These are phyloP conservation scores for Leptodontidium sp. DNA, from an alignment of 2,329 filamentous ascomycete species.

Conservation along the genomic window DNA sequence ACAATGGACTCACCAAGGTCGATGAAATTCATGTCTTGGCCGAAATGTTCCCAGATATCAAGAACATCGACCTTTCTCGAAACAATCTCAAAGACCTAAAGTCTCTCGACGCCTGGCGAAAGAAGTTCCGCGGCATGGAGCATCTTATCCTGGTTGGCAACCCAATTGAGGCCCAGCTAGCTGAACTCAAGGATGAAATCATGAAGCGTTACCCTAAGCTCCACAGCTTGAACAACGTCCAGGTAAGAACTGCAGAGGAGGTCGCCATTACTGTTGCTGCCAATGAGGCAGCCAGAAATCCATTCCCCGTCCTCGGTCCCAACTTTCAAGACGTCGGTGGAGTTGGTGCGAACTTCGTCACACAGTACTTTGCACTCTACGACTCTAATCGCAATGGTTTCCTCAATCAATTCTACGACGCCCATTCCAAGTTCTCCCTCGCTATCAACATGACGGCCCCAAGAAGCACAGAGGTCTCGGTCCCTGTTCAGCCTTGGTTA, in stretches of 20 bases:
- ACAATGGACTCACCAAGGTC: slow-evolving; percentile 80
- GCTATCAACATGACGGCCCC: slow-evolving; percentile 72
- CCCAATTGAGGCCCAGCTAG: slow-evolving; percentile 68
- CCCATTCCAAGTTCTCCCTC: slow-evolving; percentile 77
- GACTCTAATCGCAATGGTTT: slow-evolving; percentile 75
- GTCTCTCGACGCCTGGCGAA: slow-evolving; percentile 77
- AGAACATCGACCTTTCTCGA: slow-evolving; percentile 87
- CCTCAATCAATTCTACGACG: slow-evolving; percentile 76
- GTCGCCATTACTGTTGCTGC: slow-evolving; percentile 64
- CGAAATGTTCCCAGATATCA: slow-evolving; percentile 82
- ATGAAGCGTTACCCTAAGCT: slow-evolving; percentile 85
- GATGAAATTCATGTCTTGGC: slow-evolving; percentile 77
- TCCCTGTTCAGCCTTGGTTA: slow-evolving; percentile 68
- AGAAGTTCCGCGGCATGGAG: slow-evolving; percentile 79
- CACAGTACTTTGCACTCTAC: slow-evolving; percentile 76
- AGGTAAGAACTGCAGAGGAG: slow-evolving; percentile 77
- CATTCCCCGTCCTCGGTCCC: slow-evolving; percentile 67
- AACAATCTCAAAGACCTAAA: slow-evolving; percentile 78
- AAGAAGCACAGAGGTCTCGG: slow-evolving; percentile 53
- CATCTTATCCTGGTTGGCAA: slow-evolving; percentile 83
- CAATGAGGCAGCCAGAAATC: slow-evolving; percentile 58
- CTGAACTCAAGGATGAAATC: slow-evolving; percentile 75
- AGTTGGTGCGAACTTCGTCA: slow-evolving; percentile 79
- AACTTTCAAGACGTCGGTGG: slow-evolving; percentile 78
- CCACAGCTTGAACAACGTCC: slow-evolving; percentile 76